phyloP scores from a whole-genome alignment of 352 stramenopile genomes.

The Phytophthora crassamura region DNA sequence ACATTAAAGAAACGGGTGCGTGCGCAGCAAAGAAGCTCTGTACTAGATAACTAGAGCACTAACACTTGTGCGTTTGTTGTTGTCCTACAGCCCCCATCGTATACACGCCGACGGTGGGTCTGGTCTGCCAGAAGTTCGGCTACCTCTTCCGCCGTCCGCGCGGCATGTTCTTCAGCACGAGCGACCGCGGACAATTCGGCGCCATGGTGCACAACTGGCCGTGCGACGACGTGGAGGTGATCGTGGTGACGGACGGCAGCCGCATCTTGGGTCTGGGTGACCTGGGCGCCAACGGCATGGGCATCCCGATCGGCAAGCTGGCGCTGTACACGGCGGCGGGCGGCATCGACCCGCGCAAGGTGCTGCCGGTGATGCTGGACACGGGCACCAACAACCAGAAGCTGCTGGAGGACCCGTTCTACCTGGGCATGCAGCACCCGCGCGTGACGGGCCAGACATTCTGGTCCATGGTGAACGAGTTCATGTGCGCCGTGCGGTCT shows the following conservation, averaged over 20 bases:
- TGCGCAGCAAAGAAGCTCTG: constrained; percentile 5
- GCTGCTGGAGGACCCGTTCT: constrained; percentile 94
- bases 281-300: constrained; percentile 97
- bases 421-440: constrained; percentile 93
- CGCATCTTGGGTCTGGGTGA: constrained; percentile 97
- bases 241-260: constrained; percentile 97
- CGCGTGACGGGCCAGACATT: constrained; percentile 92
- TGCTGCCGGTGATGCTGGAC: constrained; percentile 96
- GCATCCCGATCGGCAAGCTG: constrained; percentile 97
- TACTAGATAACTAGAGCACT: background rate
- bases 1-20: constrained; percentile 93
- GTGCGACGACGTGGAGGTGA: constrained; percentile 95
- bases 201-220: constrained; percentile 97
- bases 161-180: constrained; percentile 95
- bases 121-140: constrained; percentile 94
- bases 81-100: constrained; percentile 92
- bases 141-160: constrained; percentile 90
- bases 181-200: constrained; percentile 92
- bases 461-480: constrained; percentile 96
- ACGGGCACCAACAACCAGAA: constrained; percentile 97
- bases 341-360: constrained; percentile 94
- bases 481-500: constrained; percentile 82
- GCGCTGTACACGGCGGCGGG: constrained; percentile 95
- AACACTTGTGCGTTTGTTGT: background rate
- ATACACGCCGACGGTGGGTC: constrained; percentile 97